Base-by-base conservation (phyloP, 176 grass and related monocot species). In the Rhynchospora tenuis region DNA sequence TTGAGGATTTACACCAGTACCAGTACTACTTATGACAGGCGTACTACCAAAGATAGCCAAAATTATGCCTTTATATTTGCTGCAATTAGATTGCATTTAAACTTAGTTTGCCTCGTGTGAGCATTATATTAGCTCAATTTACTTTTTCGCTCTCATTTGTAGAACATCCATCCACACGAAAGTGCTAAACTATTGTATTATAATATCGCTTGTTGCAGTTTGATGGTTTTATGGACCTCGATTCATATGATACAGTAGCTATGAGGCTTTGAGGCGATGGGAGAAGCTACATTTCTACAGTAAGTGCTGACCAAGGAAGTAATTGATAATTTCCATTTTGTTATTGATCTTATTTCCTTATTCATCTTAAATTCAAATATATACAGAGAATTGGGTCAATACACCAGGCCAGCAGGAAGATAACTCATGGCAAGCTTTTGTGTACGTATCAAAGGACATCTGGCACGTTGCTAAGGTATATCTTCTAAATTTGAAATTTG, bases 281-380 rank as follows among this genome's bases (percentile, higher is more conserved):
- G 84, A 93, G 91, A 84, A 92, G 89, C 84, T 99, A 99, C 84
- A 99, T 99, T 86, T 99, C 96, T 68, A 99, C 96, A 1, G 96
- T 99, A 87, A 78, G 89, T 71, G 55, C 88, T 29, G 15, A 12
- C 48, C 44, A 38, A 74, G 17, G 13, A 24, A 64, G 2, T 26
- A 11, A 19, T 31, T 33, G 15, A 61, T 85, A 75, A 77, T 82
- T 58, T n/a, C 81, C 54, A 8, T 59, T 48, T 64, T 75, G 13
- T 84, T 45, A 59, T 7, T 93, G 28, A 59, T 72, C 80, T 65
- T 3, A 17, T 84, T 45, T 23, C 42, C 28, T 3, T 12, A 3
- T 3, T 78, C 73, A 82, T 88, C 55, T 65, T 59, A 14, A 85
- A 64, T 88, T 6, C 87, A 99, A 91, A 99, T 99, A 87, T 95